Evolutionary conservation across 192 early-diverging fungal genomes (phyloP).

Genomic region (Entophlyctis luteolus): DNA sequence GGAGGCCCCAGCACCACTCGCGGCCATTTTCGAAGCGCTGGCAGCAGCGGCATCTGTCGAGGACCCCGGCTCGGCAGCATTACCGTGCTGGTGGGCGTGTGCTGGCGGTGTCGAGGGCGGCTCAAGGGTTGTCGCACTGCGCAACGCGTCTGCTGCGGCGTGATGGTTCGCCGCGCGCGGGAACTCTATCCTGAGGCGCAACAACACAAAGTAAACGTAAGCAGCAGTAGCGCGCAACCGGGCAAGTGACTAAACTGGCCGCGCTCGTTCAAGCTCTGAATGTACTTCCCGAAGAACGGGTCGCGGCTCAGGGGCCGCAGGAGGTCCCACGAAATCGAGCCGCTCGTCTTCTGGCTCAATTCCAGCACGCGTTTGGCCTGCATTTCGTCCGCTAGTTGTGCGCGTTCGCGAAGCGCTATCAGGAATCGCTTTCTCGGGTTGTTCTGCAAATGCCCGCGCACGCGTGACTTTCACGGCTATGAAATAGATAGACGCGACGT

Average conservation of each 20-base stretch:
- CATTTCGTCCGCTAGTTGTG: conserved; percentile 7
- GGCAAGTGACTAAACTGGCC: not conserved
- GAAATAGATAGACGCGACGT: not conserved
- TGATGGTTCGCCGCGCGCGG: not conserved
- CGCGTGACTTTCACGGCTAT: not conserved
- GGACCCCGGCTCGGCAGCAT: too few relatives aligned
- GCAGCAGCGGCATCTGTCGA: too few relatives aligned
- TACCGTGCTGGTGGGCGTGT: too few relatives aligned
- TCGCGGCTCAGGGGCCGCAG: conserved; percentile 24
- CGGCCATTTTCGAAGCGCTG: too few relatives aligned
- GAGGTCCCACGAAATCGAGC: conserved; percentile 13
- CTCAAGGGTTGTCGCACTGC: too few relatives aligned
- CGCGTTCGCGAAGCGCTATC: conserved; percentile 12
- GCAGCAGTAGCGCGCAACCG: not conserved
- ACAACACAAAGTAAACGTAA: not conserved
- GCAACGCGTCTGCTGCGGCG: too few relatives aligned
- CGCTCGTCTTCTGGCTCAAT: conserved; percentile 15
- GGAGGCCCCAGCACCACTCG: too few relatives aligned
- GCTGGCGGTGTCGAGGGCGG: too few relatives aligned
- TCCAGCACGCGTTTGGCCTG: conserved; percentile 7
- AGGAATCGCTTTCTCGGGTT: conserved; percentile 22
- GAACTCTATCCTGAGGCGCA: not conserved
- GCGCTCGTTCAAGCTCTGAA: conserved; percentile 9
- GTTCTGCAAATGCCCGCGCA: conserved; percentile 7
- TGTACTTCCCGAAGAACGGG: conserved; percentile 25